Conservation (phyloP, 2,329 filamentous ascomycete species). For the Lachnellula cervina region DNA sequence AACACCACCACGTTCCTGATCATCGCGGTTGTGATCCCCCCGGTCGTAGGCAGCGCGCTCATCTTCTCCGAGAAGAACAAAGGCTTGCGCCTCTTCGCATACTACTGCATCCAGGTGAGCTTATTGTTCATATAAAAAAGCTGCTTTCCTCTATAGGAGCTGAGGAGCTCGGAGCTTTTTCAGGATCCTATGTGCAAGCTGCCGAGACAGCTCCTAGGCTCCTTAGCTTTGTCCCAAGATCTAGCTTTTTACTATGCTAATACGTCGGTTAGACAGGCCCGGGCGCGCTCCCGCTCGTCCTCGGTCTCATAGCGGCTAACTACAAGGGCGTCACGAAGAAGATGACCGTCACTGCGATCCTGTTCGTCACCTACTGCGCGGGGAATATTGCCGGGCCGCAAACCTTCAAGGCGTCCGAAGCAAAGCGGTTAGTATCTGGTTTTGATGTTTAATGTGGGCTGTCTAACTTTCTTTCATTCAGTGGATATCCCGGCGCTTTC, state of each 20-base stretch:
- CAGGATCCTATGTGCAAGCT: too few relatives aligned
- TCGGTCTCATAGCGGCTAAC: slow-evolving; percentile 30
- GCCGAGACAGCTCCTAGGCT: too few relatives aligned
- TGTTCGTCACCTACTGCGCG: slow-evolving; percentile 23
- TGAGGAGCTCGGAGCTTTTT: too few relatives aligned
- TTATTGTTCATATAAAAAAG: too few relatives aligned
- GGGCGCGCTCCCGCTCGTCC: slow-evolving; percentile 27
- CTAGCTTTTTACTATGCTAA: too few relatives aligned
- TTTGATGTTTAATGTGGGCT: background rate
- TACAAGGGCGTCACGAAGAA: slow-evolving; percentile 31
- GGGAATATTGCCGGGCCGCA: slow-evolving; percentile 28
- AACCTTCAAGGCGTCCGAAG: slow-evolving; percentile 16
- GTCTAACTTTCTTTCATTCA: background rate
- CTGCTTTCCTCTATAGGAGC: too few relatives aligned
- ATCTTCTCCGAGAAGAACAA: slow-evolving; percentile 21
- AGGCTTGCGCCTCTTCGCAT: slow-evolving; percentile 27
- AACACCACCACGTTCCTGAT: slow-evolving; percentile 23
- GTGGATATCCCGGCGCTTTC: slow-evolving; percentile 26
- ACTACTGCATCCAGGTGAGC: slow-evolving; percentile 29
- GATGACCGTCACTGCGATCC: slow-evolving; percentile 27
- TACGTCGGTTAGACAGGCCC: too few relatives aligned
- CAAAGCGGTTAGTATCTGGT: slow-evolving; percentile 4
- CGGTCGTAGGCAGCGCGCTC: slow-evolving; percentile 25
- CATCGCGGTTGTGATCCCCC: slow-evolving; percentile 16
- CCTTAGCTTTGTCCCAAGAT: too few relatives aligned